Evolutionary conservation across 2,329 filamentous ascomycete species (phyloP), one percentile per base, ranked within the genome.

Genomic region (Apiospora pterosperma): DNA sequence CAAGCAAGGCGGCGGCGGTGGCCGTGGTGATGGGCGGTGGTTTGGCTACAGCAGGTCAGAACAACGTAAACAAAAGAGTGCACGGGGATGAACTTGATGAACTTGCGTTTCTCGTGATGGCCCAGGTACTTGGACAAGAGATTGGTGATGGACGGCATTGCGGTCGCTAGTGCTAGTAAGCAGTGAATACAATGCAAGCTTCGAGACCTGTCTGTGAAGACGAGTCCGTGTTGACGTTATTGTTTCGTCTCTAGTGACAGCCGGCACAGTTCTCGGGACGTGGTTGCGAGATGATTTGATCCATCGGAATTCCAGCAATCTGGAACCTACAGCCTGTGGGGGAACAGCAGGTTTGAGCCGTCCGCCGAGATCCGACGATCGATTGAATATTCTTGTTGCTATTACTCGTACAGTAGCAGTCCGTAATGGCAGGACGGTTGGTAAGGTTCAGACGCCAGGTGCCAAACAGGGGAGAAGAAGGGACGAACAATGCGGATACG

Each of bases 11-110:
- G 55, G 73, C 70, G 67, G 80, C 80, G 34, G 75, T 75, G 55
- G 66, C 64, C 36, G 77, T 77, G 65, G 74, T 79, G 72, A 81
- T 79, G 67, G 79, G 79, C 36, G 79, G 79, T 38, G 77, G 75
- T 69, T 75, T 73, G 58, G 74, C 75, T 72, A 65, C 64, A 65
- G 67, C 66, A 66, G 63, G 67, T 74, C 66, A 74, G 71, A 59
- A 55, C 28, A 31, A 41, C 55, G 39, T 58, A 61, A 41, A 63
- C 31, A 59, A 21, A 38, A 2, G 65, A 34, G 34, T 6, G 36
- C 21, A 59, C 21, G 31, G 38, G 25, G 55, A 59, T 16, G 21
- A 61, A 74, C 73, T 71, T 70, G 55, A 59, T 16, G 21, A 61
- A 74, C 73, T 71, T 70, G 68, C 74, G 68, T 68, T 74, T 66